Conservation (phyloP, 192 early-diverging fungal genomes). For the Coemansia sp. region DNA sequence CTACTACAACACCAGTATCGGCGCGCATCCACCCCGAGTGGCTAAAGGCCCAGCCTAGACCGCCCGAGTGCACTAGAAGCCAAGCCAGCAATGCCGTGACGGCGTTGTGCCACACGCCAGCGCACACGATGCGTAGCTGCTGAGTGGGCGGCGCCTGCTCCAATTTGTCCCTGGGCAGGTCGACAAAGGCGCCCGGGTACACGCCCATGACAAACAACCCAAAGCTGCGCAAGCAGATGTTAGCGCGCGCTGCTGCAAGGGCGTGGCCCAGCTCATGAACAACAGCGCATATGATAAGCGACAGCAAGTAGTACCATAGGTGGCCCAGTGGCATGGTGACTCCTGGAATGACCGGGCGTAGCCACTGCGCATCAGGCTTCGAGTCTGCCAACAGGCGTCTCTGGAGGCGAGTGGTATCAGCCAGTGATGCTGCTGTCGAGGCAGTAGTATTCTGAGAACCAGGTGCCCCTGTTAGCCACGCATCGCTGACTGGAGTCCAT, state of each 20-base stretch:
- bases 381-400: conserved; percentile 4
- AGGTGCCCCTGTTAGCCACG: not conserved
- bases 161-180: conserved; percentile 30
- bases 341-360: conserved; percentile 43
- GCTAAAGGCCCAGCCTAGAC: conserved; percentile 14
- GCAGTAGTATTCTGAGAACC: not conserved
- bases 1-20: conserved; percentile 30
- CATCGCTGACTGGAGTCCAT: not conserved
- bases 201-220: conserved; percentile 44
- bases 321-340: conserved; percentile 44
- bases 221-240: conserved; percentile 17
- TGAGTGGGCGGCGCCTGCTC: conserved; percentile 7
- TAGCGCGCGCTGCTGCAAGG: conserved; percentile 28
- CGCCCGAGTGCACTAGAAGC: conserved; percentile 35
- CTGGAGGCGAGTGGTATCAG: not conserved
- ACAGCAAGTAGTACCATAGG: conserved; percentile 32
- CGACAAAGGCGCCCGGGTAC: conserved; percentile 50
- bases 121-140: conserved; percentile 42
- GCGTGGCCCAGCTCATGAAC: conserved; percentile 53
- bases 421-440: not conserved
- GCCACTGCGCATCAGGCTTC: not conserved
- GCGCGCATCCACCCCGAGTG: conserved; percentile 22
- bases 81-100: conserved; percentile 25
- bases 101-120: conserved; percentile 55
- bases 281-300: conserved; percentile 28